Conservation (phyloP, 192 early-diverging fungal species). For the Backusella tuberculispora region DNA sequence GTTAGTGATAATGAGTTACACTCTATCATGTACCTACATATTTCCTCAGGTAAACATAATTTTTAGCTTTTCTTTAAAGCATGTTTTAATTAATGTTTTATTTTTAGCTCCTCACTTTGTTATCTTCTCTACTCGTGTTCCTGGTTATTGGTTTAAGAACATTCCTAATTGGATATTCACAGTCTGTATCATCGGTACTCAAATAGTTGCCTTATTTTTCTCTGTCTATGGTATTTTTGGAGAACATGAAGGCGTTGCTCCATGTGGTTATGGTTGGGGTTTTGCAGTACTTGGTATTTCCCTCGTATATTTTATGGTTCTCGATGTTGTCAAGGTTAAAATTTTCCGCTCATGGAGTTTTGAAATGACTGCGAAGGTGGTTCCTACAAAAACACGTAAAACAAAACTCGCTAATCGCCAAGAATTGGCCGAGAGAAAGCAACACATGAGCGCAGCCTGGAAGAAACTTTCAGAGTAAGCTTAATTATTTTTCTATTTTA, state of each 20-base stretch:
- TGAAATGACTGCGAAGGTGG: slow-evolving; percentile 84
- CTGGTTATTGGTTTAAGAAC: slow-evolving; percentile 88
- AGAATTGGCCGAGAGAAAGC: slow-evolving; percentile 49
- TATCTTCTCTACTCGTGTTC: slow-evolving; percentile 90
- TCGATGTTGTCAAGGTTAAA: slow-evolving; percentile 92
- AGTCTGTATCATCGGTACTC: slow-evolving; percentile 82
- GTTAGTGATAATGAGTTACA: slow-evolving; percentile 66
- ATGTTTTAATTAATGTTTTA: neutral
- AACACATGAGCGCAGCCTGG: slow-evolving; percentile 50
- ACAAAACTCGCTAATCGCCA: slow-evolving; percentile 63
- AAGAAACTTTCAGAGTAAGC: slow-evolving; percentile 41
- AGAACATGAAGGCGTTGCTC: slow-evolving; percentile 52
- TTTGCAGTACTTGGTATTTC: slow-evolving; percentile 73
- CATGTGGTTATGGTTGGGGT: slow-evolving; percentile 79
- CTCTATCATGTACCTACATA: slow-evolving; percentile 93
- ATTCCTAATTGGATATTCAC: slow-evolving; percentile 81
- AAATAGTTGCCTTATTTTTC: slow-evolving; percentile 88
- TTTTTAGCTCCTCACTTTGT: slow-evolving; percentile 74
- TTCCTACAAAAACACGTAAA: slow-evolving; percentile 69
- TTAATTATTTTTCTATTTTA: no score
- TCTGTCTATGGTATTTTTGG: slow-evolving; percentile 74
- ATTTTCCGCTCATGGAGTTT: slow-evolving; percentile 87
- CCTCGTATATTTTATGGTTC: slow-evolving; percentile 78
- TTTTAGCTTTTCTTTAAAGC: neutral
- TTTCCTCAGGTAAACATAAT: slow-evolving; percentile 62